phyloP scores from a whole-genome alignment of 768 basidiomycete genomes.

The Nidula microcarpa region DNA sequence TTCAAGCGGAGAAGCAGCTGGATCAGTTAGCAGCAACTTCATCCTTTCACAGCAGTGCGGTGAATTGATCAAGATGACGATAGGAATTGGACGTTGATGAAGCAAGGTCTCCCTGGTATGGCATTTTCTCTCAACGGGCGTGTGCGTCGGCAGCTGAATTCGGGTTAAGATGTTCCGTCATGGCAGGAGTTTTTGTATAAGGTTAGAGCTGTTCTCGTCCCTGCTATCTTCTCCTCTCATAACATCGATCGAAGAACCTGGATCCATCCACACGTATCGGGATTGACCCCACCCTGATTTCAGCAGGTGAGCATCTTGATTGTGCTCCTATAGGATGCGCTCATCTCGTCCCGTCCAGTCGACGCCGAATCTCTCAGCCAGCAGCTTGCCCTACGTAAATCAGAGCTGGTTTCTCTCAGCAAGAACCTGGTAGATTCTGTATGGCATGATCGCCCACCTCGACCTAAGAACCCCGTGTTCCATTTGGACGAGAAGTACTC shows the following conservation, averaged over 20 bases:
- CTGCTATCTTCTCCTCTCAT: neutral
- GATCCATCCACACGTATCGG: slow-evolving; percentile 65
- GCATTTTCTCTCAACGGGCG: slow-evolving; percentile 2
- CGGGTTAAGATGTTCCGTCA: slow-evolving; percentile 67
- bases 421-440: slow-evolving; percentile 77
- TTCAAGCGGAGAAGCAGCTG: slow-evolving; percentile 89
- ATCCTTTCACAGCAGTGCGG: neutral
- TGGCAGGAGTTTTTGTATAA: slow-evolving; percentile 87
- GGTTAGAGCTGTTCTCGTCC: slow-evolving; percentile 27
- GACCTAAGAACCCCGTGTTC: slow-evolving; percentile 67
- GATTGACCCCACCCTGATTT: slow-evolving; percentile 76
- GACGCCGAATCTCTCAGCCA: slow-evolving; percentile 65
- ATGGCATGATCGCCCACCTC: slow-evolving; percentile 70
- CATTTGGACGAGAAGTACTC: slow-evolving; percentile 73
- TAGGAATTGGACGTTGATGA: slow-evolving; percentile 93
- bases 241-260: slow-evolving; percentile 45
- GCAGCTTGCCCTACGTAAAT: slow-evolving; percentile 49
- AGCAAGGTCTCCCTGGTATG: slow-evolving; percentile 78
- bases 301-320: slow-evolving; percentile 42
- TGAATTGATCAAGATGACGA: neutral
- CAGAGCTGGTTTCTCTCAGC: slow-evolving; percentile 60
- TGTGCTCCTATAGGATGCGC: neutral
- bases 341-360: slow-evolving; percentile 25
- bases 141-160: neutral
- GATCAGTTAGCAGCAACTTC: slow-evolving; percentile 52